phyloP scores from a whole-genome alignment of 495 filamentous ascomycete species.

The Cairneyella variabilis region DNA sequence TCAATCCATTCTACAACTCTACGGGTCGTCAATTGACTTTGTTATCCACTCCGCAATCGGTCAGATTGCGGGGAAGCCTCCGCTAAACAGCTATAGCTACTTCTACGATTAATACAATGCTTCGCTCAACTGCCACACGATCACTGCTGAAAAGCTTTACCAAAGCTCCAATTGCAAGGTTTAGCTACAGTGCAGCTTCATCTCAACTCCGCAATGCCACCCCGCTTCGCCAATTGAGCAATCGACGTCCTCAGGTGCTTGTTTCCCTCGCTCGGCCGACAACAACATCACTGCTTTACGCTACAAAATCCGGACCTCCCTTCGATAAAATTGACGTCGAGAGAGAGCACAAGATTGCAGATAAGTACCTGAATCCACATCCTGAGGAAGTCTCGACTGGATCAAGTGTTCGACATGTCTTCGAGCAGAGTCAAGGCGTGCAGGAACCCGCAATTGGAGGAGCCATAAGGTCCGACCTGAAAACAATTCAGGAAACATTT shows the following conservation, averaged over 20 bases:
- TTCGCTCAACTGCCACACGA: conserved; percentile 33
- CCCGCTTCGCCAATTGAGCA: conserved; percentile 13
- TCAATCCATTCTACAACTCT: conserved; percentile 6
- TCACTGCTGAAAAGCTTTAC: conserved; percentile 28
- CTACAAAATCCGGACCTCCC: conserved; percentile 16
- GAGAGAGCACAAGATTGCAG: conserved; percentile 43
- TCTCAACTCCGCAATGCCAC: conserved; percentile 12
- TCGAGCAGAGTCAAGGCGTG: conserved; percentile 34
- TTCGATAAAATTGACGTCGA: conserved; percentile 46
- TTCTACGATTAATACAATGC: conserved; percentile 25
- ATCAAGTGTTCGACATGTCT: conserved; percentile 52
- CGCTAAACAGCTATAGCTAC: conserved; percentile 8
- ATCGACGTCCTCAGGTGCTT: conserved; percentile 16
- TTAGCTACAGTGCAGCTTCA: conserved; percentile 24
- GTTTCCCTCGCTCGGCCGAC: conserved; percentile 10
- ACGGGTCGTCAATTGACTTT: conserved; percentile 1
- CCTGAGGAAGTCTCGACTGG: conserved; percentile 55
- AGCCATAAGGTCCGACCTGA: conserved; percentile 68
- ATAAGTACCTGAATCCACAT: conserved; percentile 47
- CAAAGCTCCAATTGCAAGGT: conserved; percentile 20
- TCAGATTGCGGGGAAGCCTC: conserved; percentile 22
- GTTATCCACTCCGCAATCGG: not conserved
- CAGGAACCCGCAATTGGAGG: conserved; percentile 44
- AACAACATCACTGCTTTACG: conserved; percentile 25
- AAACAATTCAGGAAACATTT: conserved; percentile 86